Evolutionary conservation across 2,329 filamentous ascomycete species (phyloP).

Genomic region (Sordariomycetes sp.): DNA sequence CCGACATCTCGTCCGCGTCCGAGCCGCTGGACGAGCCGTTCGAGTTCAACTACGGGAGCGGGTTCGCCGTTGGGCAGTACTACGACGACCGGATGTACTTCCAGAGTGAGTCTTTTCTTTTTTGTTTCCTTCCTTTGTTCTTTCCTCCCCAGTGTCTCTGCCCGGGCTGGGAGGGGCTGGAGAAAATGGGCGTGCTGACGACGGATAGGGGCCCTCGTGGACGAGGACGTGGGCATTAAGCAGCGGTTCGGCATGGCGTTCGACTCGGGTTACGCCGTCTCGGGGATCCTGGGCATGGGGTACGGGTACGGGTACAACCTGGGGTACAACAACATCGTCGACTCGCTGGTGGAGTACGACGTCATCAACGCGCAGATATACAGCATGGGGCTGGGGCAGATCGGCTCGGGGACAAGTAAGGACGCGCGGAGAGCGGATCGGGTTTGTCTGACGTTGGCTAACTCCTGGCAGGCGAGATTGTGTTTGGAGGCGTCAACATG

Average conservation of each 20-base stretch:
- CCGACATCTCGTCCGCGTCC: not conserved
- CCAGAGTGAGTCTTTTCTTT: not conserved
- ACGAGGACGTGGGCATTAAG: slow-evolving; percentile 1
- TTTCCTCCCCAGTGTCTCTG: not conserved
- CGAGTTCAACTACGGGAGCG: slow-evolving; percentile 1
- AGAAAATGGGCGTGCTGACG: not conserved
- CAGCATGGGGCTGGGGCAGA: slow-evolving; percentile 21
- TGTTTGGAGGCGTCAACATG: slow-evolving; percentile 36
- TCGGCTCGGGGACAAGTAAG: slow-evolving; percentile 18
- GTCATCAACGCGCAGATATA: slow-evolving; percentile 24
- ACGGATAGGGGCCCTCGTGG: not conserved
- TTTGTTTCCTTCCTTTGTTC: not conserved
- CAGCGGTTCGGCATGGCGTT: slow-evolving; percentile 22
- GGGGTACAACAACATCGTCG: slow-evolving; percentile 20
- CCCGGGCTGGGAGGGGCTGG: not conserved
- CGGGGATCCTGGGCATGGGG: slow-evolving; percentile 23
- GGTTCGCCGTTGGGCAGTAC: slow-evolving; percentile 1
- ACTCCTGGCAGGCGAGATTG: slow-evolving; percentile 18
- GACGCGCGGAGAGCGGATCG: not conserved
- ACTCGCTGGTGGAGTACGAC: slow-evolving; percentile 19
- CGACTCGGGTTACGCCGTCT: slow-evolving; percentile 23
- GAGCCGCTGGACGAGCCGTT: not conserved
- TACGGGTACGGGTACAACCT: slow-evolving; percentile 23
- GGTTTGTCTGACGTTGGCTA: not conserved
- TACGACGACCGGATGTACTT: slow-evolving; percentile 4